Evolutionary conservation across 495 filamentous ascomycete species (phyloP).

Genomic region (Entonaema liquescens): DNA sequence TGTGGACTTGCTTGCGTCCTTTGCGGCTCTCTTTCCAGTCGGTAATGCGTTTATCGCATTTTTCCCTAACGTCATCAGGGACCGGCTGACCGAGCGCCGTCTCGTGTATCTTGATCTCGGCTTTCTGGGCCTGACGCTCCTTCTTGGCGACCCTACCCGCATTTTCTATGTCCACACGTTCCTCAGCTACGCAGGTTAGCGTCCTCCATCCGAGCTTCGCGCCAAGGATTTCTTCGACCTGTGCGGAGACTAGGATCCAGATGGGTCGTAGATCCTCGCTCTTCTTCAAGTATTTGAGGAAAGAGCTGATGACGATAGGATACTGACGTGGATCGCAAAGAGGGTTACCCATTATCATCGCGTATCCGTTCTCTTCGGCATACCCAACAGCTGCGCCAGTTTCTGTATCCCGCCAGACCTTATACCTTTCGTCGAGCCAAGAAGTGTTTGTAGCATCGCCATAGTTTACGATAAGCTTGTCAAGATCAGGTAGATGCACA

Average conservation of each 20-base stretch:
- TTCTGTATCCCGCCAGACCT: constrained; percentile 77
- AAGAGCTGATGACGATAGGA: constrained; percentile 71
- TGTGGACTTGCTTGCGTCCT: constrained; percentile 78
- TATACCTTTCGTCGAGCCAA: constrained; percentile 83
- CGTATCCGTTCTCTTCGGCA: constrained; percentile 74
- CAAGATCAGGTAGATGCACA: constrained; percentile 72
- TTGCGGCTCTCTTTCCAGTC: constrained; percentile 84
- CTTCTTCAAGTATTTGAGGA: constrained; percentile 75
- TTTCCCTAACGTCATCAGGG: constrained; percentile 67
- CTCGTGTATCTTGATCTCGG: constrained; percentile 77
- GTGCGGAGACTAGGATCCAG: constrained; percentile 76
- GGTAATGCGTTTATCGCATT: constrained; percentile 73
- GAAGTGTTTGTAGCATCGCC: constrained; percentile 88
- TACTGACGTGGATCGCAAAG: constrained; percentile 79
- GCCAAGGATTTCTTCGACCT: constrained; percentile 77
- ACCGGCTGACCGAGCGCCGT: constrained; percentile 67
- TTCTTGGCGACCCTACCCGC: constrained; percentile 69
- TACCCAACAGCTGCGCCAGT: constrained; percentile 85
- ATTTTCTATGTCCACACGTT: constrained; percentile 76
- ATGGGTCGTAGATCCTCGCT: constrained; percentile 77
- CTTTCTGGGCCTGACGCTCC: constrained; percentile 76
- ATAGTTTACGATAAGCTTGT: constrained; percentile 87
- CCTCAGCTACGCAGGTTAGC: constrained; percentile 83
- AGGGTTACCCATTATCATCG: constrained; percentile 82
- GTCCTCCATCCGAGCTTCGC: constrained; percentile 82